These are phyloP conservation scores for Neurospora sp. DNA, from an alignment of 2,329 filamentous ascomycete species.

Conservation along the genomic window DNA sequence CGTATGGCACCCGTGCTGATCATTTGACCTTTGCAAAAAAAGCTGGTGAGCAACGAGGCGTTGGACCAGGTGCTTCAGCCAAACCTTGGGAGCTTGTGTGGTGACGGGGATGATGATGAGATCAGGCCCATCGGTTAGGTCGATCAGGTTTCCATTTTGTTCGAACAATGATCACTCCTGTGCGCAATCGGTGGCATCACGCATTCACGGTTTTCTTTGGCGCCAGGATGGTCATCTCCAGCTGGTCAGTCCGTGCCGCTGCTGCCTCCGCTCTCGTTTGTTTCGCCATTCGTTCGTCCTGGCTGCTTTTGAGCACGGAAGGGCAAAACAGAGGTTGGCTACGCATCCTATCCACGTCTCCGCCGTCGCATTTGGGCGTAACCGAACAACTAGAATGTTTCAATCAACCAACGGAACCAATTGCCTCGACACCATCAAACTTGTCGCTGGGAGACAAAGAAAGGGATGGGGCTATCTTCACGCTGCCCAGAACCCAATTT, in stretches of 20 bases:
- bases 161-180: background rate
- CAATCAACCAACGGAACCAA: background rate
- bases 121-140: background rate
- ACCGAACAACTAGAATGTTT: background rate
- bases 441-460: background rate
- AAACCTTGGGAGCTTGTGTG: no score
- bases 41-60: background rate
- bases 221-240: background rate
- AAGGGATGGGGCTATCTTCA: background rate
- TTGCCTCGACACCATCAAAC: background rate
- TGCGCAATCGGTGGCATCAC: background rate
- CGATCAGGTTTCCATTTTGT: background rate
- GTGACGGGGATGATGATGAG: background rate
- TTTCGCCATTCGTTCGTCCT: background rate
- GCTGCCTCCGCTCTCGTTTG: background rate
- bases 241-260: background rate
- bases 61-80: background rate
- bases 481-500: background rate
- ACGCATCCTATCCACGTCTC: background rate
- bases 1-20: background rate
- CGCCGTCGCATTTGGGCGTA: background rate
- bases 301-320: background rate
- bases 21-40: background rate
- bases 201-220: background rate
- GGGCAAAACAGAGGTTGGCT: background rate